phyloP scores from a whole-genome alignment of 2,329 filamentous ascomycete genomes.

The Colletotrichum theobromicola region DNA sequence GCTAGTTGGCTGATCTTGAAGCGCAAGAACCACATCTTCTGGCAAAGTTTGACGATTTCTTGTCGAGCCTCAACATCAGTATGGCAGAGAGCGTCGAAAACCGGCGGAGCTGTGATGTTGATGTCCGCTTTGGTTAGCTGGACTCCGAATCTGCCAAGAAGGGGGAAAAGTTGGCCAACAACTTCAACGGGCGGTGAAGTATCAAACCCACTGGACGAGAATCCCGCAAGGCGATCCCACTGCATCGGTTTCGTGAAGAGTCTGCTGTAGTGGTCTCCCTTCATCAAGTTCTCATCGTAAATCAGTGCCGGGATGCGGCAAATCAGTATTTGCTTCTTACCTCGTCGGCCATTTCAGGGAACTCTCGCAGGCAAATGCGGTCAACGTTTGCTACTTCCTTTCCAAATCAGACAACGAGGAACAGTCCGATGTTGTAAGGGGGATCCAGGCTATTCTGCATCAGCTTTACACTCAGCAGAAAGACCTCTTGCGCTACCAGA shows the following conservation, averaged over 20 bases:
- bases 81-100: rapidly evolving
- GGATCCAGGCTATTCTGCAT: conserved; percentile 2
- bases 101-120: rapidly evolving
- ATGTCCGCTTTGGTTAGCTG: neutral
- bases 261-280: rapidly evolving
- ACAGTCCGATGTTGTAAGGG: conserved; percentile 9
- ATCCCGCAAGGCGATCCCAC: neutral
- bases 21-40: neutral
- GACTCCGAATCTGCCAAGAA: neutral
- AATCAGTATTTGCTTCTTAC: conserved; percentile 18
- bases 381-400: conserved; percentile 23
- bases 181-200: neutral
- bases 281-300: rapidly evolving
- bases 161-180: rapidly evolving
- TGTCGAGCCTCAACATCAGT: rapidly evolving
- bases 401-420: conserved; percentile 22
- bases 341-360: conserved; percentile 14
- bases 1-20: rapidly evolving
- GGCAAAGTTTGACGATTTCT: rapidly evolving
- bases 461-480: conserved; percentile 13
- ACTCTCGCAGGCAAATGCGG: neutral
- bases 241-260: neutral
- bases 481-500: neutral
- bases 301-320: conserved; percentile 15
- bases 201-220: rapidly evolving